These are phyloP conservation scores for Kazachstania sp. DNA, from an alignment of 1,139 yeast species.

Conservation along the genomic window DNA sequence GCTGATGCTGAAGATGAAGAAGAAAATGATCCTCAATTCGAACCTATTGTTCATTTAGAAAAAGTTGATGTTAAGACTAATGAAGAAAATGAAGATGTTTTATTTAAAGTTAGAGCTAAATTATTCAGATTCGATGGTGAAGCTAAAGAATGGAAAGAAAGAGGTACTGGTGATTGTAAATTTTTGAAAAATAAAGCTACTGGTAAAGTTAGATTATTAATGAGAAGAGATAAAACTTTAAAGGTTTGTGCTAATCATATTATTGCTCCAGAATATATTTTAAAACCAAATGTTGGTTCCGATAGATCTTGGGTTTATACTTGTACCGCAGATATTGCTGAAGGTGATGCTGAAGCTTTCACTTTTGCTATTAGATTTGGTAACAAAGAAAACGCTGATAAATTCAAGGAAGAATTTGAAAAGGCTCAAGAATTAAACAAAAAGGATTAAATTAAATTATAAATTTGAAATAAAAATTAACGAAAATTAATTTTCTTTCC, in stretches of 20 bases:
- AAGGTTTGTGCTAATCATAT: conserved; percentile 97
- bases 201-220: conserved; percentile 76
- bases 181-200: conserved; percentile 81
- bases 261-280: conserved; percentile 73
- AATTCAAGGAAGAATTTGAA: conserved; percentile 87
- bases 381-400: conserved; percentile 92
- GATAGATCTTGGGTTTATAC: conserved; percentile 98
- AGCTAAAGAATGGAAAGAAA: conserved; percentile 95
- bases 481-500: not conserved
- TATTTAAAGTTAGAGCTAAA: conserved; percentile 87
- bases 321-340: conserved; percentile 90
- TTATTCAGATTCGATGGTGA: conserved; percentile 81
- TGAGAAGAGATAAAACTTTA: conserved; percentile 98
- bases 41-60: conserved; percentile 90
- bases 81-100: conserved; percentile 89
- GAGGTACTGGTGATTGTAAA: conserved; percentile 98
- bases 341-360: conserved; percentile 93
- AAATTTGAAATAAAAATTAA: not conserved
- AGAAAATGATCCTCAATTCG: conserved; percentile 91
- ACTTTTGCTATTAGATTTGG: conserved; percentile 97
- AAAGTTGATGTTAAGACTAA: conserved; percentile 94
- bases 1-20: conserved; percentile 69
- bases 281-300: conserved; percentile 90
- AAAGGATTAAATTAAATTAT: conserved; percentile 10
- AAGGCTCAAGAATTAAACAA: conserved; percentile 65